Evolutionary conservation across 106 monocot genomes (phyloP).

Genomic region (Dendrobium nobile): DNA sequence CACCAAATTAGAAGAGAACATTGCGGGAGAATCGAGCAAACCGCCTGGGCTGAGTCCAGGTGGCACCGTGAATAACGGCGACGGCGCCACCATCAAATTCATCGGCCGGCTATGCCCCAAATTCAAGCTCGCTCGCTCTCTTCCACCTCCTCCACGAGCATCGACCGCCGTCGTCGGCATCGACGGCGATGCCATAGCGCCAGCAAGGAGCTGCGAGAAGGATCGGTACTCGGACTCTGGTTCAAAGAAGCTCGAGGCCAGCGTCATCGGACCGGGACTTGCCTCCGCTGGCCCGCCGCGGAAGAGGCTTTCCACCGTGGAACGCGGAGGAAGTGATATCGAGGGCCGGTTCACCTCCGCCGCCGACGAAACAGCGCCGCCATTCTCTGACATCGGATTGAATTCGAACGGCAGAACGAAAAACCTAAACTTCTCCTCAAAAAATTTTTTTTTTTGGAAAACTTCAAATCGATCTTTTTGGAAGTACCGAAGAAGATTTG

Average conservation of each 20-base stretch:
- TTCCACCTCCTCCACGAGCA: background rate
- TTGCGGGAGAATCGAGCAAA: slow-evolving; percentile 29
- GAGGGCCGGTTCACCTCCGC: slow-evolving; percentile 12
- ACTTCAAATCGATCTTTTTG: background rate
- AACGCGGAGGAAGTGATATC: slow-evolving; percentile 24
- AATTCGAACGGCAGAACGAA: background rate
- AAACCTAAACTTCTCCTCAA: background rate
- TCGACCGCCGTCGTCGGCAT: background rate
- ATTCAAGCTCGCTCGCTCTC: background rate
- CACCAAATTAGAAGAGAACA: slow-evolving; percentile 20
- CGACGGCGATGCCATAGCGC: slow-evolving; percentile 27
- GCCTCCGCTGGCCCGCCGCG: slow-evolving; percentile 19
- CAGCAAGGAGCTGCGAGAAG: slow-evolving; percentile 50
- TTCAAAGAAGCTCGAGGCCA: slow-evolving; percentile 37
- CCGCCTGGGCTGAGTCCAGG: slow-evolving; percentile 30
- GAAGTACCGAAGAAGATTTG: background rate
- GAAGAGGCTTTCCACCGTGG: slow-evolving; percentile 25
- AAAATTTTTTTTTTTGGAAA: background rate
- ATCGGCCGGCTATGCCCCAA: slow-evolving; percentile 11
- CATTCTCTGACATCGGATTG: slow-evolving; percentile 11
- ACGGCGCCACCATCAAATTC: slow-evolving; percentile 4
- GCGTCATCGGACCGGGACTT: slow-evolving; percentile 45
- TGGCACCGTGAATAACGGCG: slow-evolving; percentile 26
- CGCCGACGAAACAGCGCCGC: slow-evolving; percentile 3
- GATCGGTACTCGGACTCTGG: slow-evolving; percentile 29